phyloP scores from a whole-genome alignment of 2,329 filamentous ascomycete species.

The Cercospora sesami region DNA sequence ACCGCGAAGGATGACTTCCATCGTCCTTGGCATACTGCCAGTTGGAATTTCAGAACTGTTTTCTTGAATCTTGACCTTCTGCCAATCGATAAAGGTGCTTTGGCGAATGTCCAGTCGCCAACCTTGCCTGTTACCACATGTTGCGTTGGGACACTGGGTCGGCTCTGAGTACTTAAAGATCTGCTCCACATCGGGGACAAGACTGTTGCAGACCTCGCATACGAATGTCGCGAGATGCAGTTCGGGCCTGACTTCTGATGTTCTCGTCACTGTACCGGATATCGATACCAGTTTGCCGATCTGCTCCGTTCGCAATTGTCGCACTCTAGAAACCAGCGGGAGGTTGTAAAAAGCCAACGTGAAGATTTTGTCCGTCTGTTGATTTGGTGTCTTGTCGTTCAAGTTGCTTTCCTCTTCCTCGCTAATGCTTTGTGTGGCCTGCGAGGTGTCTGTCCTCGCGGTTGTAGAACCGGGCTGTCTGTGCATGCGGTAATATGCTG shows the following conservation, averaged over 20 bases:
- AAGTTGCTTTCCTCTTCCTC: slow-evolving; percentile 57
- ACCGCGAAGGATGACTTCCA: slow-evolving; percentile 93
- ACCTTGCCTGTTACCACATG: slow-evolving; percentile 83
- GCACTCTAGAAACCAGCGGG: slow-evolving; percentile 80
- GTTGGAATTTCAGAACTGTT: slow-evolving; percentile 98
- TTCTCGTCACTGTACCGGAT: slow-evolving; percentile 93
- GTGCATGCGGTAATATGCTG: slow-evolving; percentile 90
- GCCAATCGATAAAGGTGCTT: slow-evolving; percentile 98
- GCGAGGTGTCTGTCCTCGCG: slow-evolving; percentile 63
- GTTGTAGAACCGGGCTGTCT: slow-evolving; percentile 76
- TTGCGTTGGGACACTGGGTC: slow-evolving; percentile 86
- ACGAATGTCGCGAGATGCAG: slow-evolving; percentile 88
- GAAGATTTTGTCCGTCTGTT: slow-evolving; percentile 97
- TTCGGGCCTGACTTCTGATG: slow-evolving; percentile 94
- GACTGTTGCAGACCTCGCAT: slow-evolving; percentile 81
- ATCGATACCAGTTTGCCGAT: slow-evolving; percentile 94
- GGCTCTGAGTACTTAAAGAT: slow-evolving; percentile 97
- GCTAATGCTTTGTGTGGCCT: slow-evolving; percentile 60
- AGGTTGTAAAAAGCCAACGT: slow-evolving; percentile 91
- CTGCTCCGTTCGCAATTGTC: slow-evolving; percentile 80
- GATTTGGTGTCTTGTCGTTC: slow-evolving; percentile 76
- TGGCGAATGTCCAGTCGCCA: slow-evolving; percentile 97
- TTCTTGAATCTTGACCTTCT: slow-evolving; percentile 96
- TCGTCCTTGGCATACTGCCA: slow-evolving; percentile 95
- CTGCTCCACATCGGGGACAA: slow-evolving; percentile 90